Conservation (phyloP, 306 rosid species). For the Prunus kanzakura region DNA sequence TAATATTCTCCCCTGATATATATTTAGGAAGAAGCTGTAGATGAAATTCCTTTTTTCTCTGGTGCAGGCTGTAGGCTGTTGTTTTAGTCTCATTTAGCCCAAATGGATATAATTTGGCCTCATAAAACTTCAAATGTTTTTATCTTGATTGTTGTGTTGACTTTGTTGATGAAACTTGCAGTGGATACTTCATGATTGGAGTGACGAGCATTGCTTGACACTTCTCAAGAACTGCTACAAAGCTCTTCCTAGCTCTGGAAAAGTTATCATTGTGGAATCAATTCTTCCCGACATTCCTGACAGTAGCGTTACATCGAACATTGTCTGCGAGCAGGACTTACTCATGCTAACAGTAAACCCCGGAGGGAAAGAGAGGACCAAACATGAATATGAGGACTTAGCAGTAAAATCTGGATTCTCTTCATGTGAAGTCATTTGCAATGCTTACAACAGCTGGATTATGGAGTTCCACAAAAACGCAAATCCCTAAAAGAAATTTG, state of each 20-base stretch:
- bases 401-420: slow-evolving; percentile 20
- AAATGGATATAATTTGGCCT: too few species aligned
- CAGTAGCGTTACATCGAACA: not conserved
- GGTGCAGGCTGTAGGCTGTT: too few species aligned
- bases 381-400: slow-evolving; percentile 12
- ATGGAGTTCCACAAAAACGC: slow-evolving; percentile 26
- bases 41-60: too few species aligned
- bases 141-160: not conserved
- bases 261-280: slow-evolving; percentile 25
- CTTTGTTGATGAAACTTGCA: slow-evolving; percentile 5
- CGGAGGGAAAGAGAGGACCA: slow-evolving; percentile 34
- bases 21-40: too few species aligned
- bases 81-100: too few species aligned
- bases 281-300: slow-evolving; percentile 24
- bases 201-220: slow-evolving; percentile 28
- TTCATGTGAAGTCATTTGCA: slow-evolving; percentile 13
- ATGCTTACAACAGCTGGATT: slow-evolving; percentile 27
- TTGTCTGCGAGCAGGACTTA: slow-evolving; percentile 19
- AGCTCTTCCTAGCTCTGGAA: slow-evolving; percentile 25
- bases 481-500: not conserved
- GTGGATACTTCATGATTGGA: slow-evolving; percentile 36
- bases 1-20: too few species aligned
- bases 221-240: slow-evolving; percentile 30
- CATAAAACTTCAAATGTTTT: too few species aligned
- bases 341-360: slow-evolving; percentile 22